Conservation (phyloP, 768 basidiomycete species). For the Ramaria sp. region DNA sequence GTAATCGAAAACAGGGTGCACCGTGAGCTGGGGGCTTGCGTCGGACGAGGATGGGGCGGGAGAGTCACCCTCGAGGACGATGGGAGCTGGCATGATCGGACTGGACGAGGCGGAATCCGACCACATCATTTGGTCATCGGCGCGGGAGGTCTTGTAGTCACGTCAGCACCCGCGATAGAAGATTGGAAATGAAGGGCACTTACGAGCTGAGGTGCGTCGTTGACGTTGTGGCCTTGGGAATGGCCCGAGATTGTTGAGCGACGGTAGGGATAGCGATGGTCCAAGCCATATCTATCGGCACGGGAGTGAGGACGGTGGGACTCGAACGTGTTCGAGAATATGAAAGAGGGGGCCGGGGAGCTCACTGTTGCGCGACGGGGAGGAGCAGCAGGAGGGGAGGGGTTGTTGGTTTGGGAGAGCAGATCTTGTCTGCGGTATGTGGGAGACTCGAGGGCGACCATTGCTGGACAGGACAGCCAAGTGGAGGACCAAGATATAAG, state of each 20-base stretch:
- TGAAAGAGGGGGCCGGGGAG: not conserved
- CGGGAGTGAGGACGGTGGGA: not conserved
- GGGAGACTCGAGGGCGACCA: not conserved
- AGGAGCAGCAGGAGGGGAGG: not conserved
- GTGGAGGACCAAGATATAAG: not conserved
- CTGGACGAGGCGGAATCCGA: not conserved
- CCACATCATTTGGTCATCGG: not conserved
- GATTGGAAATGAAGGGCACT: not conserved
- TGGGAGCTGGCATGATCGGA: not conserved
- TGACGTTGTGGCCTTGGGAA: conserved; percentile 1
- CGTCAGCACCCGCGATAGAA: not conserved
- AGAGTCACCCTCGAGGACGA: not conserved
- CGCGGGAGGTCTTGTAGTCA: not conserved
- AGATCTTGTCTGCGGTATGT: not conserved
- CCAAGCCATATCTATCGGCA: not conserved
- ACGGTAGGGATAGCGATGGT: not conserved
- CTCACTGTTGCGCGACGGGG: not conserved
- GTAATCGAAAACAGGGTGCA: not conserved
- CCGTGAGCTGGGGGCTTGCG: not conserved
- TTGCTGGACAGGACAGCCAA: not conserved
- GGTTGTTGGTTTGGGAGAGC: not conserved
- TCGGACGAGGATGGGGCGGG: not conserved
- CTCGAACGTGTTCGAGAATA: not conserved
- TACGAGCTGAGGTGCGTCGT: not conserved
- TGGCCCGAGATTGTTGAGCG: conserved; percentile 1